Base-by-base conservation (phyloP, 2,329 filamentous ascomycete genomes). In the Aspergillus brunneoviolaceus region DNA sequence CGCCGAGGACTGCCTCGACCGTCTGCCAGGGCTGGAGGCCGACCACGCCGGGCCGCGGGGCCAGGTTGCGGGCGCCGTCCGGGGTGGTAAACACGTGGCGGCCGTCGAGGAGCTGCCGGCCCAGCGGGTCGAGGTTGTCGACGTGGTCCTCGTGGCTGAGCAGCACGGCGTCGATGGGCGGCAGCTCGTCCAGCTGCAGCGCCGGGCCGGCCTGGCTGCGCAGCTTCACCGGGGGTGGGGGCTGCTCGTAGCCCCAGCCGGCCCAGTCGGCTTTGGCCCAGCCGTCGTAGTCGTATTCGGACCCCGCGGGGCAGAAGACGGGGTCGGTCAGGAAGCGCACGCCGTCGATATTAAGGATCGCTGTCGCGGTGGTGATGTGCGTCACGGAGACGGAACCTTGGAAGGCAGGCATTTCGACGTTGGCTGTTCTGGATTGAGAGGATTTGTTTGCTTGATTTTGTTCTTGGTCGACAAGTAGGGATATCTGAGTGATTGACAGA, bases 91-190 rank as follows among this genome's bases (percentile, higher is more conserved):
- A 67, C 7, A 82, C 80, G 1, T 67, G 66, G 5, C 78, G 76
- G 5, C 77, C 79, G 54, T 81, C 73, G 4, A 82, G 76, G 0
- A 81, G 69, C 12, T 64, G 69, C 2, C 80, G 79, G 25, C 80
- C 80, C 0, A 74, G 58, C 4, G 75, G 72, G 49, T 83, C 80
- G 5, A 83, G 70, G 61, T 82, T 82, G 61, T 82, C 80, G 1
- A 72, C 69, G 57, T 82, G 80, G 64, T 82, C 78, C 62, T 82
- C 80, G 58, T 82, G 80, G 64, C 77, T 79, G 14, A 82, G 74
- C 1, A 82, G 72, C 5, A 82, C 70, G 23, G 74, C 79, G 56
- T 81, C 79, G 60, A 82, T 79, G 39, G 71, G 71, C 0, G 80
- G 80, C 0, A 81, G 70, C 2, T 57, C 49, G 23, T 57, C 6